Percentiles rank a stretch among this genome's conserved stretches.
Evolutionary conservation across 352 stramenopile genomes (phyloP).

Genomic region (Globisporangium echinulatum): DNA sequence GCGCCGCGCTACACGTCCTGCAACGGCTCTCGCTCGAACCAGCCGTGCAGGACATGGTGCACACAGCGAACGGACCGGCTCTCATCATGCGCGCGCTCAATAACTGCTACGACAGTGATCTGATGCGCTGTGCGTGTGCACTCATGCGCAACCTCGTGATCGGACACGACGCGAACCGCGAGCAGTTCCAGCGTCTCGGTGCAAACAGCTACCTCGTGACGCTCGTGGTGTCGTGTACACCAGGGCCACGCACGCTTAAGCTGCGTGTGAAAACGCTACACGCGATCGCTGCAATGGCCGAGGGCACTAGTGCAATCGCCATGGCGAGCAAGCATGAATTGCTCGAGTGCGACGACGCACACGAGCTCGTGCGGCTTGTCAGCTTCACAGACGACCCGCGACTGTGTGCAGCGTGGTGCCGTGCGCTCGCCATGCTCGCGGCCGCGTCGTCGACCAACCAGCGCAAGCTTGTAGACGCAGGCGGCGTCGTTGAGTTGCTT

Average conservation of each 20-base stretch:
- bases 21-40: constrained; percentile 38
- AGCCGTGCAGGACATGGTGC: constrained; percentile 34
- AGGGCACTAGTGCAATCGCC: constrained; percentile 19
- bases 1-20: constrained; percentile 46
- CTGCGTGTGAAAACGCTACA: constrained; percentile 45
- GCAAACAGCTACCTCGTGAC: constrained; percentile 28
- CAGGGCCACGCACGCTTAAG: constrained; percentile 11
- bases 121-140: constrained; percentile 27
- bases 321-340: constrained; percentile 52
- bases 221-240: constrained; percentile 14
- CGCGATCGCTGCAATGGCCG: constrained; percentile 41
- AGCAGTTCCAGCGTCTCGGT: constrained; percentile 47
- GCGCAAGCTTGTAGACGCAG: constrained; percentile 24
- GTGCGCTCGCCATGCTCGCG: constrained; percentile 33
- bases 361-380: constrained; percentile 29
- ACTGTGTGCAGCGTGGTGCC: constrained; percentile 40
- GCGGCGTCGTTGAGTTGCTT: constrained; percentile 27
- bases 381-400: constrained; percentile 13
- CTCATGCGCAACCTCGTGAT: constrained; percentile 47
- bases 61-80: constrained; percentile 19
- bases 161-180: constrained; percentile 36
- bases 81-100: constrained; percentile 49
- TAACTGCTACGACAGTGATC: constrained; percentile 13
- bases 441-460: constrained; percentile 45
- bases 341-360: constrained; percentile 43